Conservation (phyloP, 1,139 yeast genomes). For the Pichia sp. region DNA sequence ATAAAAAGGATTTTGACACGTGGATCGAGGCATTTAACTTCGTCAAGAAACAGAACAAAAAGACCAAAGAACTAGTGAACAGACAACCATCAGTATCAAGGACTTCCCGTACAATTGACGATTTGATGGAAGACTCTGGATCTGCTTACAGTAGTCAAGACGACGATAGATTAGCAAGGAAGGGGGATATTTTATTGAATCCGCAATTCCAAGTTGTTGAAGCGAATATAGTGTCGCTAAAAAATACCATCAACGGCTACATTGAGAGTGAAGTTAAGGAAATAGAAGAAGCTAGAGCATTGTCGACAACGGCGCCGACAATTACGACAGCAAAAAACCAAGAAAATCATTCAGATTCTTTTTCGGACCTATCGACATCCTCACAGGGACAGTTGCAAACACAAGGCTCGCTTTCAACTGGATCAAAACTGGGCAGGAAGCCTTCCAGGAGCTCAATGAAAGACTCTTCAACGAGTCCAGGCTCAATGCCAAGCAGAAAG, state of each 20-base stretch:
- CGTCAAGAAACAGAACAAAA: slow-evolving; percentile 31
- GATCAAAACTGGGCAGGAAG: neutral
- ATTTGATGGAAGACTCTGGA: neutral
- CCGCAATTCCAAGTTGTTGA: slow-evolving; percentile 21
- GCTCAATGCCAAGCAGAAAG: slow-evolving; percentile 3
- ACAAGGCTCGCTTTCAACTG: neutral
- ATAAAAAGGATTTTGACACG: slow-evolving; percentile 59
- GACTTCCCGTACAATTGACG: neutral
- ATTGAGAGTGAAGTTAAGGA: slow-evolving; percentile 1
- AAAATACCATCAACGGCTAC: slow-evolving; percentile 13
- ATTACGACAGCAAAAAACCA: neutral
- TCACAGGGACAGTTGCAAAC: neutral
- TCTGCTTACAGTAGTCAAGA: neutral
- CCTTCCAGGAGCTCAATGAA: neutral
- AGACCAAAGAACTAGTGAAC: slow-evolving; percentile 11
- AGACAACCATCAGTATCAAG: neutral
- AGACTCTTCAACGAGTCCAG: neutral
- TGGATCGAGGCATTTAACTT: slow-evolving; percentile 80
- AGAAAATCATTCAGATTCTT: neutral
- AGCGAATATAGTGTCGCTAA: slow-evolving; percentile 19
- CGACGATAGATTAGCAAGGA: neutral
- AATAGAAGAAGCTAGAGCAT: neutral
- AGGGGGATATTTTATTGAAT: slow-evolving; percentile 3
- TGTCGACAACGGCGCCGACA: neutral
- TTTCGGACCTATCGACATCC: neutral